Evolutionary conservation across 257 asterid genomes (phyloP), one percentile per base, ranked within the genome.

Genomic region (Rauvolfia tetraphylla): DNA sequence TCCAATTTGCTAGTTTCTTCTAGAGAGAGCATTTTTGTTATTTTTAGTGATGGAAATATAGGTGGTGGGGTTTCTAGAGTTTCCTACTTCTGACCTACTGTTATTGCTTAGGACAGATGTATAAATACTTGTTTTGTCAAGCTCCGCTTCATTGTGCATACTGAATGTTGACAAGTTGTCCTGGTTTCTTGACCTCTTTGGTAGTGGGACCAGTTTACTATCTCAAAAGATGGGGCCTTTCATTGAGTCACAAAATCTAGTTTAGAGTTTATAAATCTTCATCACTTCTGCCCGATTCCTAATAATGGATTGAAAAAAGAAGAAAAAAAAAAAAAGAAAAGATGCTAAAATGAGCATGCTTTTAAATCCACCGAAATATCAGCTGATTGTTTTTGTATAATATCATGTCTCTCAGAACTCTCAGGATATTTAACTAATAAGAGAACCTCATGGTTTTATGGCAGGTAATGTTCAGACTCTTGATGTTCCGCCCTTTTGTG

Each of bases 401-500:
- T 13, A 53, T 53, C 15, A 53, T 22, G 25, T 53, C 57, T 11
- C 46, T 74, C 22, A 29, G 68, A 39, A 39, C 41, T 34, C 51
- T 34, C 51, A 38, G 48, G 20, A 44, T 51, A 46, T 11, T 11
- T 68, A 15, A 57, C 65, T 79, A 31, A 74, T 62, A 66, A 39
- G 41, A 44, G 38, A 36, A 20, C 22, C 14, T 54, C 68, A 33
- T 77, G 51, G 20, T 68, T 83, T 38, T 83, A 74, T 73, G 83
- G 78, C 91, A 92, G 98, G 96, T 91, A 80, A 86, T 66, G 79
- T 94, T 94, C 85, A 90, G 95, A 76, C 62, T 94, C 84, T 85
- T 92, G 49, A 85, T 92, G 86, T 95, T 95, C 85, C 92, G 97
- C 73, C 97, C 97, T 41, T 95, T 81, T 81, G 91, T 80, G 67